A percentile compares a stretch with the other conserved stretches of the same genome.
Evolutionary conservation across 805 yeast genomes (phyloP).

Genomic region (Ogataea nitratoaversa): DNA sequence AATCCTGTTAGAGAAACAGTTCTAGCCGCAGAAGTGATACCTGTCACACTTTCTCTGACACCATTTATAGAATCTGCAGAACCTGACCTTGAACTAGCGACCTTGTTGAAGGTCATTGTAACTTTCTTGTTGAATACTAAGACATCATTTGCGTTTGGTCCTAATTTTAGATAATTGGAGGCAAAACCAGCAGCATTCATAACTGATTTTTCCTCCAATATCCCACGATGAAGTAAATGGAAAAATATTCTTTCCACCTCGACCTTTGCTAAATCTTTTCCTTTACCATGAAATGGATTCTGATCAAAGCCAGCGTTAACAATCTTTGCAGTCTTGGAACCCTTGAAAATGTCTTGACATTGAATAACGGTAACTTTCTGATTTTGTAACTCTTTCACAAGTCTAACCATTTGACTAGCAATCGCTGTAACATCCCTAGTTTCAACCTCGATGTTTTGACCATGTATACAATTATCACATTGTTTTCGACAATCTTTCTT

Average conservation of each 20-base stretch:
- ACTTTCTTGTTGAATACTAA: slow-evolving; percentile 38
- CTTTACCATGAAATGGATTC: slow-evolving; percentile 64
- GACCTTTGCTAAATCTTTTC: slow-evolving; percentile 57
- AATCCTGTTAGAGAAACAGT: neutral
- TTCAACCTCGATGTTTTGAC: slow-evolving; percentile 36
- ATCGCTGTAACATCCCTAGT: slow-evolving; percentile 64
- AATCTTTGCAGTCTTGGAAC: slow-evolving; percentile 62
- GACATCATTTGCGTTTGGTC: slow-evolving; percentile 50
- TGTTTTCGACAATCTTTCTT: slow-evolving; percentile 57
- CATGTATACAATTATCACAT: slow-evolving; percentile 81
- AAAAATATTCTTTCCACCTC: slow-evolving; percentile 82
- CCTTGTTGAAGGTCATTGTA: slow-evolving; percentile 45
- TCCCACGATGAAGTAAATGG: slow-evolving; percentile 61
- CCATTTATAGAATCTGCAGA: slow-evolving; percentile 1
- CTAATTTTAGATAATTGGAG: slow-evolving; percentile 64
- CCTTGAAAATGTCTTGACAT: slow-evolving; percentile 79
- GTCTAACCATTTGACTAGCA: slow-evolving; percentile 53
- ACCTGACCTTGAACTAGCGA: neutral
- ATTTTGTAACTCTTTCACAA: slow-evolving; percentile 54
- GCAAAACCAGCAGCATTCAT: slow-evolving; percentile 79
- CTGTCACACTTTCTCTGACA: neutral
- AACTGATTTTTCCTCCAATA: slow-evolving; percentile 66
- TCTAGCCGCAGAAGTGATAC: slow-evolving; percentile 1
- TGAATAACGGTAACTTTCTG: slow-evolving; percentile 70
- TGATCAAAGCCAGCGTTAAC: slow-evolving; percentile 57